Evolutionary conservation across 805 yeast genomes (phyloP).

Genomic region (Kuraishia molischiana): DNA sequence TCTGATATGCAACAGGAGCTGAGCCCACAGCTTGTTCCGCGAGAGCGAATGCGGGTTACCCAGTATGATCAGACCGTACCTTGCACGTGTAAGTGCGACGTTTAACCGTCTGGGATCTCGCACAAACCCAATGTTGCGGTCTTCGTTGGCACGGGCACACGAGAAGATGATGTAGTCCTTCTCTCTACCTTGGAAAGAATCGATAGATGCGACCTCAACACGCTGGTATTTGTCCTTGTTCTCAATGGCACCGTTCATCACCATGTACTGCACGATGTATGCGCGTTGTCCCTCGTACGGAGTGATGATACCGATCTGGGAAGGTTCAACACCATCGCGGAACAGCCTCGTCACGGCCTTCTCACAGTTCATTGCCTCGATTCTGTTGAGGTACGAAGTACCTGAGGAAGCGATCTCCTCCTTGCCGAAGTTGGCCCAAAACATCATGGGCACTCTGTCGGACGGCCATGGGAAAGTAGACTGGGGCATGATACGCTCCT

Average conservation of each 20-base stretch:
- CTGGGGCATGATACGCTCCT: conserved; percentile 46
- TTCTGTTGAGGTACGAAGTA: conserved; percentile 71
- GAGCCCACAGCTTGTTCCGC: conserved; percentile 68
- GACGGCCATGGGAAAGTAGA: conserved; percentile 90
- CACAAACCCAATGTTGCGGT: conserved; percentile 71
- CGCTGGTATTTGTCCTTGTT: conserved; percentile 55
- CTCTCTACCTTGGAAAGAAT: conserved; percentile 53
- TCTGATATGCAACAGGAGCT: conserved; percentile 65
- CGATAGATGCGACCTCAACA: conserved; percentile 81
- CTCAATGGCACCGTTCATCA: conserved; percentile 51
- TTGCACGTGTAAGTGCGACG: conserved; percentile 86
- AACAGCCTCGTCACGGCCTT: conserved; percentile 64
- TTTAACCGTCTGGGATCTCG: conserved; percentile 80
- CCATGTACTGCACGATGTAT: conserved; percentile 70
- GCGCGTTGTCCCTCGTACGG: conserved; percentile 94
- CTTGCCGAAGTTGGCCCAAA: conserved; percentile 83
- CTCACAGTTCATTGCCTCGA: conserved; percentile 86
- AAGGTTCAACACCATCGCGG: conserved; percentile 67
- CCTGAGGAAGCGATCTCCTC: conserved; percentile 84
- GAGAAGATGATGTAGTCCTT: conserved; percentile 41
- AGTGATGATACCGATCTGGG: conserved; percentile 85
- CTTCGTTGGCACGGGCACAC: conserved; percentile 58
- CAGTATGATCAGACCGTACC: conserved; percentile 66
- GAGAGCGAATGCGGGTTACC: conserved; percentile 80
- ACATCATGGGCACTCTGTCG: conserved; percentile 82